A percentile compares a stretch with the other conserved stretches of the same genome.
Conservation (phyloP, 2,329 filamentous ascomycete species). For the Pestalotiopsis sp. region DNA sequence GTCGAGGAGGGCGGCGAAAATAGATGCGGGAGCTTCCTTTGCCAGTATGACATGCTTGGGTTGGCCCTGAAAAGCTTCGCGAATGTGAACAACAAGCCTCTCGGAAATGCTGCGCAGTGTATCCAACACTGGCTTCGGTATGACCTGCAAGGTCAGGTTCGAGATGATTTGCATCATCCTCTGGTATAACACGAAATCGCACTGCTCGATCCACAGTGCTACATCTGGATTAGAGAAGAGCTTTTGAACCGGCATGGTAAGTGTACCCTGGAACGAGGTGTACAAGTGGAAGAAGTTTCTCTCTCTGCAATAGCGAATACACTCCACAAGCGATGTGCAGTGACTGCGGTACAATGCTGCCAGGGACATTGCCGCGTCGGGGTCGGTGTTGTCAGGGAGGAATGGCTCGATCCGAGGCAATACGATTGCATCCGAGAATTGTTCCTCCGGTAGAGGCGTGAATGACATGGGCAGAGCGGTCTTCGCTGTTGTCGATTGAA, state of each 20-base stretch:
- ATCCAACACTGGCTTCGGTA: conserved; percentile 84
- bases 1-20: conserved; percentile 85
- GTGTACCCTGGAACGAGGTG: conserved; percentile 91
- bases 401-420: conserved; percentile 88
- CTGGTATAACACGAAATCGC: conserved; percentile 94
- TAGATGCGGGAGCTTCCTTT: conserved; percentile 83
- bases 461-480: conserved; percentile 65
- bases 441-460: conserved; percentile 57
- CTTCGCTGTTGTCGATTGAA: conserved; percentile 61
- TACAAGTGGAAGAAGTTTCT: conserved; percentile 96
- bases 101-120: conserved; percentile 87
- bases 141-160: conserved; percentile 86
- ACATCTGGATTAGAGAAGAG: conserved; percentile 80
- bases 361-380: conserved; percentile 83
- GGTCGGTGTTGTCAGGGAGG: conserved; percentile 79
- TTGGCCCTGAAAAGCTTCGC: conserved; percentile 81
- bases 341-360: conserved; percentile 90
- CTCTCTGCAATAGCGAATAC: conserved; percentile 93
- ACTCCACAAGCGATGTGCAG: conserved; percentile 93
- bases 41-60: conserved; percentile 85
- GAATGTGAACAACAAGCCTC: conserved; percentile 78
- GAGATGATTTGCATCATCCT: conserved; percentile 94
- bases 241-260: conserved; percentile 96
- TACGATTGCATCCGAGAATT: conserved; percentile 68
- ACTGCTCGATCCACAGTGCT: conserved; percentile 92